A percentile compares a stretch with the other conserved stretches of the same genome.
Evolutionary conservation across 2,329 filamentous ascomycete species (phyloP).

Genomic region (Scytalidium sp.): DNA sequence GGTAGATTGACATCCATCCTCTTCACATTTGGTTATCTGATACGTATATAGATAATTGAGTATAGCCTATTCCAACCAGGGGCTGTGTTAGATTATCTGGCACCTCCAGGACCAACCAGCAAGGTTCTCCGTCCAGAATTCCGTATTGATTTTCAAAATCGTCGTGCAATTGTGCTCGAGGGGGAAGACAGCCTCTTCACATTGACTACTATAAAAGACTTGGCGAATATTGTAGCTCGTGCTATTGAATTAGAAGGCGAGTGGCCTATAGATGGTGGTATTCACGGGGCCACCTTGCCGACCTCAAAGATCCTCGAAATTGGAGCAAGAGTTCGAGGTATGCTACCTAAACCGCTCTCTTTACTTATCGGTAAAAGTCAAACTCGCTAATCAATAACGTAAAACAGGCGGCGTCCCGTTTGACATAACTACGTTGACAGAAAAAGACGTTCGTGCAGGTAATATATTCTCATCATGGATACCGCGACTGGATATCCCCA

Average conservation of each 20-base stretch:
- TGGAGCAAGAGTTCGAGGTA: slow-evolving; percentile 39
- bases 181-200: slow-evolving; percentile 26
- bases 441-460: slow-evolving; percentile 12
- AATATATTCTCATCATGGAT: slow-evolving; percentile 26
- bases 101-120: slow-evolving; percentile 34
- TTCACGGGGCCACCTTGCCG: slow-evolving; percentile 23
- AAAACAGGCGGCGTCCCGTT: slow-evolving; percentile 8
- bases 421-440: slow-evolving; percentile 10
- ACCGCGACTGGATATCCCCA: slow-evolving; percentile 27
- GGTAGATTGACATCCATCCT: slow-evolving; percentile 1
- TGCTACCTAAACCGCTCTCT: too few relatives aligned
- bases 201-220: slow-evolving; percentile 34
- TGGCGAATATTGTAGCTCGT: slow-evolving; percentile 32
- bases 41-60: slow-evolving; percentile 33
- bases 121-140: slow-evolving; percentile 31
- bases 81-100: slow-evolving; percentile 43
- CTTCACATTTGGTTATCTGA: background rate
- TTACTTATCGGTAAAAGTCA: slow-evolving; percentile 23
- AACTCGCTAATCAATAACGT: slow-evolving; percentile 41
- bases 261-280: slow-evolving; percentile 30
- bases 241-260: slow-evolving; percentile 28
- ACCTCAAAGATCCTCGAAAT: slow-evolving; percentile 32
- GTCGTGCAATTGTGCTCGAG: slow-evolving; percentile 28
- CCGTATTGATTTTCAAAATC: slow-evolving; percentile 32
- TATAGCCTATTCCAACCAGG: slow-evolving; percentile 47